Evolutionary conservation across 306 rosid genomes (phyloP), one percentile per base, ranked within the genome.

Genomic region (Amphicarpaea edgeworthii): DNA sequence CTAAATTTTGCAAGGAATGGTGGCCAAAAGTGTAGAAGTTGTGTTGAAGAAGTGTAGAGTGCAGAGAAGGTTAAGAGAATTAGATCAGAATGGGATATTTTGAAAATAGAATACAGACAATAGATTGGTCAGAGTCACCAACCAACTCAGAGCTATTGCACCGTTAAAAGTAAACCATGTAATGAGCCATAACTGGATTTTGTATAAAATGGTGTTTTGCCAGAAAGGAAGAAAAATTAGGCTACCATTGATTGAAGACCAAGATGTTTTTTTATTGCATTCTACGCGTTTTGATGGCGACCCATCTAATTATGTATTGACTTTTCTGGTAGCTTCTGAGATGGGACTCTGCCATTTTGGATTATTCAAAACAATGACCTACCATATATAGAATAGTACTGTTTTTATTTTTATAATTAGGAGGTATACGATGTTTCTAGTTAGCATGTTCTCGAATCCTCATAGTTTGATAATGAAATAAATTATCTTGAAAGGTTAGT

Each of bases 151-250:
- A 43, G 19, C 0, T 28, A 15, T 8, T 70, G 70, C 49, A 24
- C 40, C 54, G 8, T 54, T 82, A 79, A 77, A 77, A 82, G 82
- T 77, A 77, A 77, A 72, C 76, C n/a, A 2, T 76, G 63, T 34
- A 60, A 32, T 6, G 49, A 77, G 79, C 65, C 70, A 16, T 53
- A 8, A 59, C 7, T 34, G 30, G 45, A 14, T 37, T 63, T 30
- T 21, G 55, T 16, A n/a, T n/a, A 14, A 5, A 59, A 43, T 58
- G 61, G 26, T 75, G n/a, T 12, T 51, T 74, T 58, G 24, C 70
- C 81, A 76, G 47, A 60, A 45, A 24, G 47, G 61, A 70, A 51
- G 57, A 54, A 38, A 55, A 53, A 16, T 41, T 1, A 38, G 24
- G 50, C 34, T 1, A 24, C 21, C 40, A 3, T 67, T 53, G 72